Evolutionary conservation across 2,329 filamentous ascomycete species (phyloP), one percentile per base, ranked within the genome.

Genomic region (Didymella segeticola): DNA sequence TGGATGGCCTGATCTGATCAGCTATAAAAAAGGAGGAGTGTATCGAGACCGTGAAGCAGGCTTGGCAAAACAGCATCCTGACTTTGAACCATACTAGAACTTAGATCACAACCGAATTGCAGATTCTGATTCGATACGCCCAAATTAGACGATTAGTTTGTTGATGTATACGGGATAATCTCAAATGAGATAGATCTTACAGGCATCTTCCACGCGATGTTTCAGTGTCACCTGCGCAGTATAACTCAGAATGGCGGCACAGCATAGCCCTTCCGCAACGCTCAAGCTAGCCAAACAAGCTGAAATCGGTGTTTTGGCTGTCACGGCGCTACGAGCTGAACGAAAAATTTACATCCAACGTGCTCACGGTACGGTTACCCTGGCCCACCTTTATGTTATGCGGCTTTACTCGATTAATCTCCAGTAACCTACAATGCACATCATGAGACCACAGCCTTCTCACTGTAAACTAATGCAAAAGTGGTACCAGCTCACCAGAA

Each of bases 81-180:
- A 49, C 46, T 49, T 49, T 36, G 26, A 48, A 41, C 37, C 42
- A n/a, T 48, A 25, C 33, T 42, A 9, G 22, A 15, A 19, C 4
- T 41, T n/a, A 19, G 26, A n/a, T 11, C 25, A 33, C 5, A 48
- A 10, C 26, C 2, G 7, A 22, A 38, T 47, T 2, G n/a, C 20
- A 20, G 33, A 47, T 11, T n/a, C 11, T 22, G 26, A 43, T 31
- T 39, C 27, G 11, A 20, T 43, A 31, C 17, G 8, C 4, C 27
- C 27, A 19, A 43, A 17, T 5, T 31, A 23, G 27, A 31, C 22
- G n/a, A 31, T 7, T 5, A 43, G 30, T 22, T 43, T 22, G 5
- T 33, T 26, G 9, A 15, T 43, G 14, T 14, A 31, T 31, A 27
- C 8, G 39, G 27, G 39, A 31, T 43, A 22, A n/a, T 19, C 27